Evolutionary conservation across 1,284 basidiomycete species (phyloP), one percentile per base, ranked within the genome.

Genomic region (Sanghuangporus weigelae): DNA sequence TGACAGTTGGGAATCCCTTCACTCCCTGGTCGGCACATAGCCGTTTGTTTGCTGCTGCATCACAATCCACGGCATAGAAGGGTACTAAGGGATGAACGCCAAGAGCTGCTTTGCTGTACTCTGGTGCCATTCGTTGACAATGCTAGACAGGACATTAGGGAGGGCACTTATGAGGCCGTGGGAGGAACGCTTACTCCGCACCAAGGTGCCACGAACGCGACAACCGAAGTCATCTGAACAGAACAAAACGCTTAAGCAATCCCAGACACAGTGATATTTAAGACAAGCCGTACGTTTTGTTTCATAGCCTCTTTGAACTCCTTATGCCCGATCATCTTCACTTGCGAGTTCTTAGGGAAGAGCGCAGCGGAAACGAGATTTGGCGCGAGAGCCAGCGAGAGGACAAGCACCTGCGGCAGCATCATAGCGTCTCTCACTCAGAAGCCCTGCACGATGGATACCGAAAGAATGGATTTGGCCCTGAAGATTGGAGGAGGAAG

Each of bases 1-100:
- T 98, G 74, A 96, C 80, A 3, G 95, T 97, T 1, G 96, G 95
- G 82, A 96, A 98, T 1, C 96, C 95, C 76, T 95, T 81, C 21
- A 97, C 84, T n/a, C 86, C 85, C 78, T 93, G 91, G 66, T 93
- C 85, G 0, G 85, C 85, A 72, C 95, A 98, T 8, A 96, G 75
- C 7, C 78, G 80, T 73, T 91, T 93, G 76, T 97, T 96, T 70
- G 79, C 77, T 26, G 86, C 82, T n/a, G 83, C 87, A 70, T 98
- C 95, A 68, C 95, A 98, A 74, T 98, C 93, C 51, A 98, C 84
- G 11, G 93, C 91, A 73, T 95, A 96, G 65, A 92, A 82, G 1
- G 94, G 93, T 39, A 98, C 82, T 42, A 98, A 80, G 7, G 95
- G 94, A 64, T 87, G 80, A 23, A 97, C 82, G 1, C 85, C 89